phyloP scores from a whole-genome alignment of 257 asterid genomes.

The Ajuga chamaepitys region DNA sequence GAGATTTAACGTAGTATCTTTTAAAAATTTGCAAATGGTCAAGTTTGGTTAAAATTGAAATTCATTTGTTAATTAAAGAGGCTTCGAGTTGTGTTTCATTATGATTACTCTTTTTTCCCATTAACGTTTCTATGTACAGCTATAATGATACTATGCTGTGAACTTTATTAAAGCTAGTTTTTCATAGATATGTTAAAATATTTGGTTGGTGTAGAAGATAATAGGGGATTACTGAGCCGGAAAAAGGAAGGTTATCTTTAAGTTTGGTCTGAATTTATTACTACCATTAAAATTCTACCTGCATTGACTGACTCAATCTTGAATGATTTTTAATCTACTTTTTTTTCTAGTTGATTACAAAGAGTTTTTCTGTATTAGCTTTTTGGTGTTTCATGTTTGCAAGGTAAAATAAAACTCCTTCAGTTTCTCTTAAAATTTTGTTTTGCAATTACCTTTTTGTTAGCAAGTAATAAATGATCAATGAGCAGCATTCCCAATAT shows the following conservation, averaged over 20 bases:
- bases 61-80: constrained; percentile 10
- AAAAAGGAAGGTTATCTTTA: background rate
- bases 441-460: background rate
- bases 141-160: background rate
- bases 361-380: background rate
- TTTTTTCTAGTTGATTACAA: background rate
- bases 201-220: constrained; percentile 8
- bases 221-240: background rate
- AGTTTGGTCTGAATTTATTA: constrained; percentile 12
- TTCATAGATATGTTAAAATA: constrained; percentile 17
- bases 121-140: constrained; percentile 16
- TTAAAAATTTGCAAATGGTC: background rate
- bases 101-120: constrained; percentile 1
- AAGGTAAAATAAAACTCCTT: background rate
- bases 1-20: background rate
- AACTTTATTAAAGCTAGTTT: constrained; percentile 23
- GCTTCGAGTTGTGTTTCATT: constrained; percentile 4
- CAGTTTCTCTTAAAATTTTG: background rate
- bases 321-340: background rate
- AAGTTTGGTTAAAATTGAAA: background rate
- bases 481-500: background rate
- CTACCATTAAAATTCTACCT: background rate
- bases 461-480: background rate
- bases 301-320: background rate
- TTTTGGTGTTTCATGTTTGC: background rate